phyloP scores from a whole-genome alignment of 495 filamentous ascomycete species.

The Aspergillus ellipticus region DNA sequence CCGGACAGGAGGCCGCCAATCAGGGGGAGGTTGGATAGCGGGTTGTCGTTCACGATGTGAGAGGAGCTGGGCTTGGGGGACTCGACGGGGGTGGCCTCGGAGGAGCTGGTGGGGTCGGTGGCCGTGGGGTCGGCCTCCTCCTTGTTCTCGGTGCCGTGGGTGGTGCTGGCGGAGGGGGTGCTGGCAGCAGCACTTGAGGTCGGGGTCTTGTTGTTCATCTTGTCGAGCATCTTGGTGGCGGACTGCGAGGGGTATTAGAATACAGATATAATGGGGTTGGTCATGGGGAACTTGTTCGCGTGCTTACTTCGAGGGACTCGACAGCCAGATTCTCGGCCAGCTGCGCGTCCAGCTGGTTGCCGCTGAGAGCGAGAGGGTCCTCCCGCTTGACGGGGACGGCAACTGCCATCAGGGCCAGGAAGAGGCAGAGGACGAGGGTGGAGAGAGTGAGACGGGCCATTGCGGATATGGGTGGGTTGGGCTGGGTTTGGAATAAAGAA shows the following conservation, averaged over 20 bases:
- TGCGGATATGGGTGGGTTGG: slow-evolving; percentile 11
- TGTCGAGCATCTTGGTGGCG: slow-evolving; percentile 19
- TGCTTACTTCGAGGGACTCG: slow-evolving; percentile 13
- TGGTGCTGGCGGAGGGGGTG: slow-evolving; percentile 2
- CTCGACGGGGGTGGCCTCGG: slow-evolving; percentile 2
- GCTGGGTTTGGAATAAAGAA: neutral
- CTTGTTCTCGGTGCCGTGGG: slow-evolving; percentile 4
- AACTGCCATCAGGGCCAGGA: slow-evolving; percentile 29
- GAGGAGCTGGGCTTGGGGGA: neutral
- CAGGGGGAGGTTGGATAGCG: slow-evolving; percentile 29
- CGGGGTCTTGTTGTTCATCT: slow-evolving; percentile 6
- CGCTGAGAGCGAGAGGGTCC: slow-evolving; percentile 3
- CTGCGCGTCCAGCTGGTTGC: neutral
- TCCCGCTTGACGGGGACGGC: slow-evolving; percentile 31
- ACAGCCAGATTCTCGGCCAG: slow-evolving; percentile 15
- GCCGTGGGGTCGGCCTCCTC: slow-evolving; percentile 17
- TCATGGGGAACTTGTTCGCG: neutral
- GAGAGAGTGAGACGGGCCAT: slow-evolving; percentile 39
- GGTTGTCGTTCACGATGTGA: slow-evolving; percentile 19
- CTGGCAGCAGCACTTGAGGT: slow-evolving; percentile 6
- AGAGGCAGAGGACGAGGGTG: slow-evolving; percentile 29
- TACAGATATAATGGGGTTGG: neutral
- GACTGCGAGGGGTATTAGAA: slow-evolving; percentile 12
- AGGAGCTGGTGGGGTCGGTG: slow-evolving; percentile 19
- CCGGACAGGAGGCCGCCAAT: slow-evolving; percentile 30